Percentiles rank a stretch among this genome's conserved stretches.
These are phyloP conservation scores for Aspergillus haitiensis DNA, from an alignment of 495 filamentous ascomycete species.

Conservation along the genomic window DNA sequence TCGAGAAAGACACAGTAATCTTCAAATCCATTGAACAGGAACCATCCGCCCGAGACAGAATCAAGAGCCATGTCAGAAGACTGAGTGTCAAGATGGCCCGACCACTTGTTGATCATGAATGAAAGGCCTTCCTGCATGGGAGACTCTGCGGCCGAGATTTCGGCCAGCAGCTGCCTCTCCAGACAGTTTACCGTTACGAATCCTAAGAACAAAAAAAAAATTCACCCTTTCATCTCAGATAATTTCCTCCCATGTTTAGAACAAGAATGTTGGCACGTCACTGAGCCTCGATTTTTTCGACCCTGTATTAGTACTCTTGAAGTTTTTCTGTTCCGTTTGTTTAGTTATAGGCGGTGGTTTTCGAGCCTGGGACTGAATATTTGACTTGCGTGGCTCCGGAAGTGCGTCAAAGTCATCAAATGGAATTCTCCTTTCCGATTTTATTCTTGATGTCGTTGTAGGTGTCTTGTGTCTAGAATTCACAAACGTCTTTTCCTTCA, in stretches of 20 bases:
- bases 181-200: too few relatives aligned
- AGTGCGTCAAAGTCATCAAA: slow-evolving; percentile 48
- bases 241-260: slow-evolving; percentile 28
- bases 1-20: slow-evolving; percentile 36
- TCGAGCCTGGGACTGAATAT: slow-evolving; percentile 22
- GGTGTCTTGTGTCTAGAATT: slow-evolving; percentile 19
- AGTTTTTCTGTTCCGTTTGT: slow-evolving; percentile 10
- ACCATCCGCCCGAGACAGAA: slow-evolving; percentile 34
- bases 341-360: slow-evolving; percentile 17
- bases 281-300: slow-evolving; percentile 39
- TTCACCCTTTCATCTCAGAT: not conserved
- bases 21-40: slow-evolving; percentile 28
- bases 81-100: slow-evolving; percentile 34
- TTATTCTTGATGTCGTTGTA: slow-evolving; percentile 21
- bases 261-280: slow-evolving; percentile 50
- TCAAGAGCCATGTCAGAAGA: slow-evolving; percentile 36
- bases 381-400: slow-evolving; percentile 33
- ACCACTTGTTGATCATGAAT: slow-evolving; percentile 27
- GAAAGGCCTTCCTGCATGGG: not conserved
- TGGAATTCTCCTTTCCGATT: slow-evolving; percentile 38
- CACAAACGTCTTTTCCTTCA: slow-evolving; percentile 15
- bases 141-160: not conserved
- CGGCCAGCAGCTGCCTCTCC: too few relatives aligned
- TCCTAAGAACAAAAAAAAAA: not conserved
- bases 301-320: slow-evolving; percentile 25